Percentiles rank a stretch among this genome's conserved stretches.
phyloP scores from a whole-genome alignment of 2,329 filamentous ascomycete species.

The Sclerotinia spermophila region DNA sequence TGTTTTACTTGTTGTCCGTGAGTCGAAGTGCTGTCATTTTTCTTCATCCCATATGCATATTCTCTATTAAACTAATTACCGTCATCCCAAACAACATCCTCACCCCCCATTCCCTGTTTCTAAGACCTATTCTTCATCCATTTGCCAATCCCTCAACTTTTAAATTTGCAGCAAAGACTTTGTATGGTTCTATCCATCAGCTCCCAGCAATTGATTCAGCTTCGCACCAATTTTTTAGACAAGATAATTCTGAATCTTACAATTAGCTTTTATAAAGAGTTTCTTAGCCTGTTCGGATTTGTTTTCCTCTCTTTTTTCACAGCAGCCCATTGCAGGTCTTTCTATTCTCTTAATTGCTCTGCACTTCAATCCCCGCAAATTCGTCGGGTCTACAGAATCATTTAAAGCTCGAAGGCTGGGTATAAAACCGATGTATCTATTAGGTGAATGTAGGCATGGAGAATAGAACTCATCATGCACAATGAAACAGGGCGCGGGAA shows the following conservation, averaged over 20 bases:
- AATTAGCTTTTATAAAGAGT: background rate
- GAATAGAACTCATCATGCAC: background rate
- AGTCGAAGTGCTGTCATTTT: too few relatives aligned
- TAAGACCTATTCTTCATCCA: too few relatives aligned
- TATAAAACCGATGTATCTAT: background rate
- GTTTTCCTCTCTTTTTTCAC: background rate
- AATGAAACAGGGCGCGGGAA: background rate
- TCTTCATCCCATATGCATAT: too few relatives aligned
- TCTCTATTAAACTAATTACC: too few relatives aligned
- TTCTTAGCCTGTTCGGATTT: fast-evolving
- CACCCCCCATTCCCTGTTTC: too few relatives aligned
- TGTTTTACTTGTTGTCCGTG: too few relatives aligned
- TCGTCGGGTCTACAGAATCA: background rate
- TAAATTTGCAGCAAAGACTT: background rate
- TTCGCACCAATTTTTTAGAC: background rate
- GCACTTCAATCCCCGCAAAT: background rate
- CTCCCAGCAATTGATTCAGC: background rate
- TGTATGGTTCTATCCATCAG: background rate
- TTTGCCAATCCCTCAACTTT: too few relatives aligned
- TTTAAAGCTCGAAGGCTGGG: background rate
- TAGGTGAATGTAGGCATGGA: background rate
- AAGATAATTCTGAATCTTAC: background rate
- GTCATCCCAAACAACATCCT: too few relatives aligned
- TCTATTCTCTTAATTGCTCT: background rate
- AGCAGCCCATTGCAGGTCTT: background rate